Conservation (phyloP, 1,284 basidiomycete genomes). For the Heliocybe sulcata region DNA sequence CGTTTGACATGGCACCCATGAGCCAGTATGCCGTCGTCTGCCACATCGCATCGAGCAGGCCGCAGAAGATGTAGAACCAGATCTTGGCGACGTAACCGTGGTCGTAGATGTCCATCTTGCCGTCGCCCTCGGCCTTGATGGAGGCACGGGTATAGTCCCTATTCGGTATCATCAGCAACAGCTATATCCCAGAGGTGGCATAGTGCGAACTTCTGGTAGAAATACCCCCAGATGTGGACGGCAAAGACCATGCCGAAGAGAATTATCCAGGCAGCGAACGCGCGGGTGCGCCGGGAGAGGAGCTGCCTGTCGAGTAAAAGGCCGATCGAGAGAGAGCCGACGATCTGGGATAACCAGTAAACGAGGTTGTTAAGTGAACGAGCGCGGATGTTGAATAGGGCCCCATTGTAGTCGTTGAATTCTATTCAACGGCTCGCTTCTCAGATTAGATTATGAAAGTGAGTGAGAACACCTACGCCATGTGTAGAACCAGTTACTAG, state of each 20-base stretch:
- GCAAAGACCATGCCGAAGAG: constrained; percentile 55
- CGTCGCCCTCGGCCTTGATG: constrained; percentile 21
- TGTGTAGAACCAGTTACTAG: constrained; percentile 75
- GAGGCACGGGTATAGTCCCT: constrained; percentile 57
- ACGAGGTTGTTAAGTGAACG: constrained; percentile 61
- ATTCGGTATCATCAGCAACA: background rate
- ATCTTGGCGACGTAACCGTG: constrained; percentile 42
- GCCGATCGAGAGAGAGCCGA: constrained; percentile 58
- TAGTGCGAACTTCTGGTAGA: constrained; percentile 53
- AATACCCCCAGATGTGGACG: constrained; percentile 62
- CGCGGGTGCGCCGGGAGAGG: constrained; percentile 51
- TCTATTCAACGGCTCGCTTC: constrained; percentile 26
- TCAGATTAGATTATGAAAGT: background rate
- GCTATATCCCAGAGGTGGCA: background rate
- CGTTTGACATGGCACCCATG: constrained; percentile 41
- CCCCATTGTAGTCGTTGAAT: constrained; percentile 61
- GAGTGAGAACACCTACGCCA: constrained; percentile 23
- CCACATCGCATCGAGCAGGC: constrained; percentile 52
- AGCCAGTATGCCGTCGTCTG: constrained; percentile 55
- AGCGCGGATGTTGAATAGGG: constrained; percentile 60
- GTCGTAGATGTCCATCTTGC: constrained; percentile 49
- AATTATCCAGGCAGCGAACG: constrained; percentile 55
- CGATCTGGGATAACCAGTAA: constrained; percentile 63
- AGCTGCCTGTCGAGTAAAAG: constrained; percentile 49
- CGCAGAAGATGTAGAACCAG: constrained; percentile 50